Base-by-base conservation (phyloP, 768 basidiomycete genomes). In the Pleurotus platypus region DNA sequence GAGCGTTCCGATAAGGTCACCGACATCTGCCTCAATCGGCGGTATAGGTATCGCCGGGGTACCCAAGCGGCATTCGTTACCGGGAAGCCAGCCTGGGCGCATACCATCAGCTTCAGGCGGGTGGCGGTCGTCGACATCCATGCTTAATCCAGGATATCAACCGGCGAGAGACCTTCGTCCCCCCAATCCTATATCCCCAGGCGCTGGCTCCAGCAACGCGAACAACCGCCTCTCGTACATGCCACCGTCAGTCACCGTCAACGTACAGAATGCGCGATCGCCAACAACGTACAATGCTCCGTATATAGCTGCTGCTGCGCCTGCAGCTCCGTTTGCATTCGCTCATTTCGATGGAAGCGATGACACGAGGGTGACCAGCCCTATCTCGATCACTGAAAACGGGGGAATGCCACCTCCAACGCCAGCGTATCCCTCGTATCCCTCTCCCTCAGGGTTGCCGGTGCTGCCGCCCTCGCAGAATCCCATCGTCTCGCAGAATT, bases 391-490 rank as follows among this genome's bases (percentile, higher is more conserved):
- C 60, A n/a, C 43, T 46, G 3, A 27, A 37, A 15, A 26, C 8
- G 11, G 7, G 80, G 5, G 82, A 81, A 62, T 62, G 43, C 67
- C 70, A 1, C 83, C 87, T 0, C 76, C 77, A 45, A 91, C 87
- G 3, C 89, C 90, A 1, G 85, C 89, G 2, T 89, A 89, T 63
- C 89, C 90, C 12, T 78, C 87, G 1, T 92, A 83, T 64, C 78
- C 86, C 0, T 69, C 76, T 30, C 63, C 72, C 38, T 75, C 75
- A 5, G 72, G 80, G 16, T 59, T 76, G 1, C 74, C 82, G 7
- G 79, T 79, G 0, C 79, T 77, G 7, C 85, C 87, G 2, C 73
- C 79, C 58, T 78, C 80, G 30, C 81, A 85, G 64, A 75, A 78
- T 4, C 82, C 87, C 3, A 64, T 88, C 22, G 71, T 79, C 20